Conservation (phyloP, 345 rosid genomes). For the Bretschneidera sinensis region DNA sequence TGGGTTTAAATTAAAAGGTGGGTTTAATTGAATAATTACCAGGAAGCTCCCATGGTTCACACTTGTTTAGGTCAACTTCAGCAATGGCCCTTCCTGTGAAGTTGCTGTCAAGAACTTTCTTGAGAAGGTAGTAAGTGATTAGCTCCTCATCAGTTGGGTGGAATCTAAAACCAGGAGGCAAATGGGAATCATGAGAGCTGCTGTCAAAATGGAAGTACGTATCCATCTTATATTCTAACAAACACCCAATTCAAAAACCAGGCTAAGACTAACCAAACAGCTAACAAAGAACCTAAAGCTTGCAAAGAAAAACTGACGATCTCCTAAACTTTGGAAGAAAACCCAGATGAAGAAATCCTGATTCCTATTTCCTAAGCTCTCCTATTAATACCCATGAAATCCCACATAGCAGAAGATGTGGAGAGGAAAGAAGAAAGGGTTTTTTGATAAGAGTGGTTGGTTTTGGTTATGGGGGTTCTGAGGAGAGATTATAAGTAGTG, state of each 20-base stretch:
- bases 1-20: neutral
- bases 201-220: constrained; percentile 37
- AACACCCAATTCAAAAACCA: neutral
- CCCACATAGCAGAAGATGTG: neutral
- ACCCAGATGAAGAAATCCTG: neutral
- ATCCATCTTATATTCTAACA: constrained; percentile 48
- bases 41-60: constrained; percentile 98
- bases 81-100: constrained; percentile 79
- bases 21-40: constrained; percentile 28
- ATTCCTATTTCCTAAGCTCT: no score
- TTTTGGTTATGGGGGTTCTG: neutral
- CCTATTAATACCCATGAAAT: neutral
- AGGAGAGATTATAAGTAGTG: neutral
- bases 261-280: constrained; percentile 8
- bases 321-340: neutral
- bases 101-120: constrained; percentile 68
- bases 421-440: constrained; percentile 1
- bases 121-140: constrained; percentile 76
- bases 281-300: neutral
- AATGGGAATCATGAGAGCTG: constrained; percentile 29
- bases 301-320: neutral
- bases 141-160: constrained; percentile 98
- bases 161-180: constrained; percentile 92
- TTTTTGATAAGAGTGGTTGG: neutral
- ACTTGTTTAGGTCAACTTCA: constrained; percentile 90